Evolutionary conservation across 1,284 basidiomycete species (phyloP).

Genomic region (Cerioporus squamosus): DNA sequence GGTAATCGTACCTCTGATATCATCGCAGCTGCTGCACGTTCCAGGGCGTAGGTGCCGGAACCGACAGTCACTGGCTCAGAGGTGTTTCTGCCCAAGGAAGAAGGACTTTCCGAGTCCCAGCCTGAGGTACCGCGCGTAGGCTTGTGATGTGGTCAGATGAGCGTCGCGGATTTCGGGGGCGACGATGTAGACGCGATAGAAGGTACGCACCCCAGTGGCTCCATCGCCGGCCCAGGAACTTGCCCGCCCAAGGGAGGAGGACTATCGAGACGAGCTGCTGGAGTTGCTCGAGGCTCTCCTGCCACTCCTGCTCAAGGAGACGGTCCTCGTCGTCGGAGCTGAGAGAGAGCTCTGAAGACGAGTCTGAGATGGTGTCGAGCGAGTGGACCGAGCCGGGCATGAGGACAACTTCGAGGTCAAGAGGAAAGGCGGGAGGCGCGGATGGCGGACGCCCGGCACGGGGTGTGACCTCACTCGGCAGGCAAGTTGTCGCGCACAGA

Average conservation of each 20-base stretch:
- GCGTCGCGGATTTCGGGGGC: conserved; percentile 11
- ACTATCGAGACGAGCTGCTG: conserved; percentile 82
- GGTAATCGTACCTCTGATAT: conserved; percentile 18
- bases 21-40: background rate
- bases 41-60: background rate
- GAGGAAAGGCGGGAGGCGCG: background rate
- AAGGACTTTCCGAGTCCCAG: conserved; percentile 72
- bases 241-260: conserved; percentile 85
- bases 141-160: conserved; percentile 43
- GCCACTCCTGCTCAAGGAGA: conserved; percentile 89
- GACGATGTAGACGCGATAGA: conserved; percentile 10
- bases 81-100: conserved; percentile 52
- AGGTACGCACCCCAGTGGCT: conserved; percentile 78
- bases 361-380: conserved; percentile 41
- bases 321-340: conserved; percentile 76
- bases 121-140: conserved; percentile 72
- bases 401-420: background rate
- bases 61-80: conserved; percentile 1
- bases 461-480: conserved; percentile 18
- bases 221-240: conserved; percentile 86
- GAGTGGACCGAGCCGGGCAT: conserved; percentile 51
- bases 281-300: conserved; percentile 85
- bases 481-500: conserved; percentile 10
- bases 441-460: conserved; percentile 5
- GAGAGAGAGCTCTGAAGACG: conserved; percentile 52